Conservation (phyloP, 257 asterid species). For the Thymus quinquecostatus region DNA sequence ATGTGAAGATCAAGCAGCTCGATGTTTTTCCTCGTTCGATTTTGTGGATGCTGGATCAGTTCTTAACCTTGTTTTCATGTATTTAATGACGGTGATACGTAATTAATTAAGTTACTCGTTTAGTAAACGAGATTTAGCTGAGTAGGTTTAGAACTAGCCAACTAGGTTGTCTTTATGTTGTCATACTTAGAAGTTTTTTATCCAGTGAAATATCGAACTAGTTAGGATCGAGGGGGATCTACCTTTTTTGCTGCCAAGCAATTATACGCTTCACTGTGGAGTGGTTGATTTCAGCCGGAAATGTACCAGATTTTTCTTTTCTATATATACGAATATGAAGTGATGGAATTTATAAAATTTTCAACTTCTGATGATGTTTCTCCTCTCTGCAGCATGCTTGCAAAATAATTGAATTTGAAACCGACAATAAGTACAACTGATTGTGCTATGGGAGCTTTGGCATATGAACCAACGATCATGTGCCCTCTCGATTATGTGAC, state of each 20-base stretch:
- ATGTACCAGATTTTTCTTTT: too few species aligned
- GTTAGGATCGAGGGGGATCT: too few species aligned
- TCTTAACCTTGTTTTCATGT: background rate
- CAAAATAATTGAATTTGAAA: constrained; percentile 13
- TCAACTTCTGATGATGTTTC: background rate
- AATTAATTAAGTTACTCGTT: background rate
- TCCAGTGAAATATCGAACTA: too few species aligned
- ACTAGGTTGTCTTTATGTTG: background rate
- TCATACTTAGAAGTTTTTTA: too few species aligned
- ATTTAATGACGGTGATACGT: constrained; percentile 4
- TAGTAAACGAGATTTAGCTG: background rate
- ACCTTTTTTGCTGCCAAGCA: too few species aligned
- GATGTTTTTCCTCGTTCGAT: background rate
- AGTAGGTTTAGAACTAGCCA: background rate
- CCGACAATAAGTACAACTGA: background rate
- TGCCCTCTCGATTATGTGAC: constrained; percentile 48
- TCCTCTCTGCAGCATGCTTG: constrained; percentile 41
- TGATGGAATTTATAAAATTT: background rate
- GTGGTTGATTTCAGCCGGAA: too few species aligned
- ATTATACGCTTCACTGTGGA: too few species aligned
- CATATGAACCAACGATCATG: constrained; percentile 41
- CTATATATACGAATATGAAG: background rate
- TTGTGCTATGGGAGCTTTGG: constrained; percentile 58
- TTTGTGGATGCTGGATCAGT: background rate
- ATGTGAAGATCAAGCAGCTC: background rate